phyloP scores from a whole-genome alignment of 2,329 filamentous ascomycete genomes.

The Paecilomyces variotii region DNA sequence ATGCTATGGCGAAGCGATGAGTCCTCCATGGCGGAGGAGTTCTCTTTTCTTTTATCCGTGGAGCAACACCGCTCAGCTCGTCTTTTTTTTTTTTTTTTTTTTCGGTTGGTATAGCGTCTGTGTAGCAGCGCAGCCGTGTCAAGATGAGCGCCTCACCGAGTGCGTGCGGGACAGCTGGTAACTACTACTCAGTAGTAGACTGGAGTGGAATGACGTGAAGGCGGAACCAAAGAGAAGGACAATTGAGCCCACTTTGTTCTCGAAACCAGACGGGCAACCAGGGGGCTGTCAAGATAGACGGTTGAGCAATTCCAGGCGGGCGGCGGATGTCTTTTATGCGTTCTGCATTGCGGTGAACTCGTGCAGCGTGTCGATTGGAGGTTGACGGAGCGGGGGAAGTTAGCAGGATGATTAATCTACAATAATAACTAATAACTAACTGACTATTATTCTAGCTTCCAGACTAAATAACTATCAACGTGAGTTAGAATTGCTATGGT shows the following conservation, averaged over 20 bases:
- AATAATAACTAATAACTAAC: not conserved
- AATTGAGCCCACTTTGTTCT: not conserved
- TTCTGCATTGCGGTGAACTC: not conserved
- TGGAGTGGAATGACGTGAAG: not conserved
- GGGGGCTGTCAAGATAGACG: not conserved
- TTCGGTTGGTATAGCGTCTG: not conserved
- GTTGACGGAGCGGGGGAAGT: not conserved
- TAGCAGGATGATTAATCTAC: not conserved
- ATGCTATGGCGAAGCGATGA: conserved; percentile 8
- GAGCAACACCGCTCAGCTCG: not conserved
- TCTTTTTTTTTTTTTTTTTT: not conserved
- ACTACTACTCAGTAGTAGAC: not conserved
- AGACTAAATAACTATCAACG: not conserved
- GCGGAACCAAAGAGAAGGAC: not conserved
- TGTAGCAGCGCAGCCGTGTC: not conserved
- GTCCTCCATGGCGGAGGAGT: conserved; percentile 6
- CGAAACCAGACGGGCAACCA: not conserved
- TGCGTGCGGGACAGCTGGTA: not conserved
- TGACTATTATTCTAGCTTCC: not conserved
- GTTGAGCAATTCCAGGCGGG: not conserved
- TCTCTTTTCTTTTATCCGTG: not conserved
- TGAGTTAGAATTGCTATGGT: not conserved
- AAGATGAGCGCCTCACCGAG: not conserved
- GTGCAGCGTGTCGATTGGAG: not conserved
- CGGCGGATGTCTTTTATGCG: not conserved